Percentiles rank a stretch among this genome's conserved stretches.
phyloP scores from a whole-genome alignment of 352 stramenopile genomes.

The Phytopythium vexans region DNA sequence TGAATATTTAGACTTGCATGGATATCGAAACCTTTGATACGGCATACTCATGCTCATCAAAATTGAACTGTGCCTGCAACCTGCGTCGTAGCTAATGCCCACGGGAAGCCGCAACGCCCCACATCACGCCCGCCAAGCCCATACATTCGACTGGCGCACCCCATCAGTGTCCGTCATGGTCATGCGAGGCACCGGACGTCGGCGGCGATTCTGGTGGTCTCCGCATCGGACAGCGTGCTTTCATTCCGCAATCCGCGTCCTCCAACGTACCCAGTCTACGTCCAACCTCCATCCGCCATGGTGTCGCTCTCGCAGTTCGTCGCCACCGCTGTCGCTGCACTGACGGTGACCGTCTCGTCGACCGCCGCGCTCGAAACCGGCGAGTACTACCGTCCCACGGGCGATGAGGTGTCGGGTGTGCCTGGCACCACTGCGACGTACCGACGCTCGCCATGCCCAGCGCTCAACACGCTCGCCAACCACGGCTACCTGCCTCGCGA shows the following conservation, averaged over 20 bases:
- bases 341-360: neutral
- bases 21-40: no score
- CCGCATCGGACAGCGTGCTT: no score
- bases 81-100: no score
- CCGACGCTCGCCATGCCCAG: conserved; percentile 35
- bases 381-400: conserved; percentile 23
- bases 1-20: no score
- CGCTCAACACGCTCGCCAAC: conserved; percentile 50
- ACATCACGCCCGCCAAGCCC: no score
- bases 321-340: neutral
- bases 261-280: conserved; percentile 8
- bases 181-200: no score
- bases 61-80: no score
- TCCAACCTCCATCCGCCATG: conserved; percentile 5
- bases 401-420: conserved; percentile 15
- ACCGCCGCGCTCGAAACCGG: conserved; percentile 12
- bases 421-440: conserved; percentile 19
- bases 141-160: no score
- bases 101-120: no score
- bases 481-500: conserved; percentile 39
- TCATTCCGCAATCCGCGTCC: conserved; percentile 13
- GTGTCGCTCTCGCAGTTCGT: conserved; percentile 4
- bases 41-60: no score
- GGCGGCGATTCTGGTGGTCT: no score
- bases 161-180: no score